Base-by-base conservation (phyloP, 2,329 filamentous ascomycete genomes). In the Trichoderma atrobrunneum region DNA sequence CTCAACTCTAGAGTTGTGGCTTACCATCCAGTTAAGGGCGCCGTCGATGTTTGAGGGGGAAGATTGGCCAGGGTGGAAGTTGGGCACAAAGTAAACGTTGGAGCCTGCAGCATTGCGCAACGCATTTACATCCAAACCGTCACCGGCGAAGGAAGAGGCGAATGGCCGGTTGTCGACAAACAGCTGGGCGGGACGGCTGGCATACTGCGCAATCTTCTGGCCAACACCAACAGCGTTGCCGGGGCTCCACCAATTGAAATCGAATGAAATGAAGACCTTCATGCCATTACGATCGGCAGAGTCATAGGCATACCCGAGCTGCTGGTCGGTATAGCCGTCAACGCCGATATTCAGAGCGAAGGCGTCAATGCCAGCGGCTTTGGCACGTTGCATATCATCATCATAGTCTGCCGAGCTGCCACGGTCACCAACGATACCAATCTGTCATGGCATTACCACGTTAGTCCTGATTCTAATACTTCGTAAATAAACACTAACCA, bases 261-360 rank as follows among this genome's bases (percentile, higher is more conserved):
- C 87, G 72, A 88, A 88, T 0, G 86, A 88, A 73, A 88, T 83
- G 66, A 88, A 87, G 14, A 87, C 84, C 69, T 87, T 86, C 81
- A 88, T 86, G 61, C 79, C 80, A 34, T 82, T 81, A 6, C 79
- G 79, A 7, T 81, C 80, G 3, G 86, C 85, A 0, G 85, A 85
- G 18, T 83, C 78, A 73, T 87, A 87, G 1, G 86, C 86, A 39
- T 80, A 83, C 0, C 75, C 78, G 5, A 88, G 82, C 75, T 87
- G 85, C 26, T 80, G 75, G 65, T 86, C 83, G 0, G 81, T 84
- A 67, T 81, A 82, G 7, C 73, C 72, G 66, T 87, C 85, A 7
- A 79, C 78, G 26, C 84, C 85, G 64, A 87, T 85, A 59, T 87
- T 87, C 54, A 87, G 78, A 1, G 85, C 85, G 74, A 87, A 87